A percentile compares a stretch with the other conserved stretches of the same genome.
Conservation (phyloP, 768 basidiomycete species). For the Rhodocollybia butyracea region DNA sequence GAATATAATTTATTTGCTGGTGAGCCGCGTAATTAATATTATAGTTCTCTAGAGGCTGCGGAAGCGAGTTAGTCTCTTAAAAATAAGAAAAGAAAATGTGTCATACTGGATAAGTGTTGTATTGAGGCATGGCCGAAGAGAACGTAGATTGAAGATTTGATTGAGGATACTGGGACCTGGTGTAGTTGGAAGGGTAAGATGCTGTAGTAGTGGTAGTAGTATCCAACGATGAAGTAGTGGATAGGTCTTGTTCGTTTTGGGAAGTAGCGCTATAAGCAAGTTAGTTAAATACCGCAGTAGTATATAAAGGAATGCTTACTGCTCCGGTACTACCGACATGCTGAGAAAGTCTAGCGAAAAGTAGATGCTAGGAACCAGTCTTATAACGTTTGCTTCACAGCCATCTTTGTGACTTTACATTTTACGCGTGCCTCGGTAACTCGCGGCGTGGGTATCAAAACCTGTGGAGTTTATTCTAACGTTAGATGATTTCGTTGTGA, state of each 20-base stretch:
- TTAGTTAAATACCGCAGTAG: background rate
- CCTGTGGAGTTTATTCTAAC: slow-evolving; percentile 10
- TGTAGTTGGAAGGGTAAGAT: background rate
- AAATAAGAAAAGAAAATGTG: background rate
- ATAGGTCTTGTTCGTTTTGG: background rate
- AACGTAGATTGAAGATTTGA: background rate
- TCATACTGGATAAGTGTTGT: slow-evolving; percentile 1
- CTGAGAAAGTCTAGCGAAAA: slow-evolving; percentile 6
- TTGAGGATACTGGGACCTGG: background rate
- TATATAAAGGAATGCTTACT: slow-evolving; percentile 8
- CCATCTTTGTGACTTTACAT: slow-evolving; percentile 7
- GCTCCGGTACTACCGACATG: slow-evolving; percentile 7
- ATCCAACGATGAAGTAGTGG: background rate
- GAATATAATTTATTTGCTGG: background rate
- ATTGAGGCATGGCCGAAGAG: slow-evolving; percentile 3
- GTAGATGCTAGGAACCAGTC: slow-evolving; percentile 3
- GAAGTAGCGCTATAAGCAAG: background rate
- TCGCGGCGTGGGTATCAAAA: slow-evolving; percentile 8
- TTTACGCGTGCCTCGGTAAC: slow-evolving; percentile 7
- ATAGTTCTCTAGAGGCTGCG: background rate
- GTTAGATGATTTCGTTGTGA: slow-evolving; percentile 8
- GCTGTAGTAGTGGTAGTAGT: background rate
- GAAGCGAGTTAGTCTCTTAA: background rate
- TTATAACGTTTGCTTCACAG: slow-evolving; percentile 10
- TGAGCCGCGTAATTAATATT: background rate